These are phyloP conservation scores for Triangularia verruculosa DNA, from an alignment of 2,329 filamentous ascomycete genomes.

Conservation along the genomic window DNA sequence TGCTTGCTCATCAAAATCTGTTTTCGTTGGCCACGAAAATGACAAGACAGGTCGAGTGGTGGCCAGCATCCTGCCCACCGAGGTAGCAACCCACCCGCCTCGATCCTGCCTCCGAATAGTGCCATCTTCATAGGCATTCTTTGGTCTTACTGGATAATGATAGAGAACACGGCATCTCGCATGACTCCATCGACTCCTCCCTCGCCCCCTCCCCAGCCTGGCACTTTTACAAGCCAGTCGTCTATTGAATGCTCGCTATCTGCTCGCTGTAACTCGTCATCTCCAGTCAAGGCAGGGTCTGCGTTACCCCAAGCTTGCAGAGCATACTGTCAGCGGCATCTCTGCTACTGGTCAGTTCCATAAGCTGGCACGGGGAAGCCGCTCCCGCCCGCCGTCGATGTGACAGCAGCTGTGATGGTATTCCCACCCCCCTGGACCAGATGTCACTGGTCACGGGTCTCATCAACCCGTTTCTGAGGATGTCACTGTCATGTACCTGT, in stretches of 20 bases:
- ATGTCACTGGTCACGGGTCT: not conserved
- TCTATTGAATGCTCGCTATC: not conserved
- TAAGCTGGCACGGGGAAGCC: not conserved
- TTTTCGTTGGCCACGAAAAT: not conserved
- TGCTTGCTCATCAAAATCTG: not conserved
- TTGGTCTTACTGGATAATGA: not conserved
- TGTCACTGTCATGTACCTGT: not conserved
- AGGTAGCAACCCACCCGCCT: not conserved
- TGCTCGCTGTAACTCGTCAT: not conserved
- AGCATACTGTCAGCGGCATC: not conserved
- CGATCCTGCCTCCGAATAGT: not conserved
- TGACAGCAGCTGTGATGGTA: not conserved
- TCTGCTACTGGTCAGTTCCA: not conserved
- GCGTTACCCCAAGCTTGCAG: not conserved
- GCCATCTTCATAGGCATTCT: not conserved
- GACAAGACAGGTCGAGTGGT: not conserved
- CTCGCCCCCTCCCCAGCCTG: not conserved
- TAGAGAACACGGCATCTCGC: not conserved
- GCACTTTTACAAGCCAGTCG: not conserved
- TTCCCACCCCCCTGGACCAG: not conserved
- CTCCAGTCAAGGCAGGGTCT: not conserved
- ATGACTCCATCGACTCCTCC: not conserved
- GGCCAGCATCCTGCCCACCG: not conserved
- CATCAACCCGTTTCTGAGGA: not conserved
- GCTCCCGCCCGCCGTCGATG: not conserved